Conservation (phyloP, 2,329 filamentous ascomycete genomes). For the Dothistroma septosporum region DNA sequence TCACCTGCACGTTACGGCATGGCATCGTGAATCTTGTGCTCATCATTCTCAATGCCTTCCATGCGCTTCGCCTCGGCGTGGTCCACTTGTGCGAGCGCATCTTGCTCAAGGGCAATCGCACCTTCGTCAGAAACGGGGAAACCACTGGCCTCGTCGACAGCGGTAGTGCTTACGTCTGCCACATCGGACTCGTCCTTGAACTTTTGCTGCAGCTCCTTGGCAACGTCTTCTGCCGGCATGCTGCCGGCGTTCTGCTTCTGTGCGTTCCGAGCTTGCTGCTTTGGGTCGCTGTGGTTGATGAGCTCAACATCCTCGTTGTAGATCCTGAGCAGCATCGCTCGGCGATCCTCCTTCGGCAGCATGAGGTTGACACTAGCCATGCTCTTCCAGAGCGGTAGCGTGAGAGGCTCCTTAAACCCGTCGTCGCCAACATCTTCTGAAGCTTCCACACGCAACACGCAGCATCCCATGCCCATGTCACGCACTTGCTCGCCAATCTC, state of each 20-base stretch:
- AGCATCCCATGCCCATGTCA: conserved; percentile 84
- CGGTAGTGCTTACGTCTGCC: conserved; percentile 11
- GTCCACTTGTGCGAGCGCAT: conserved; percentile 41
- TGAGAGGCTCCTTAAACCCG: conserved; percentile 70
- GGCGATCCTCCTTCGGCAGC: conserved; percentile 94
- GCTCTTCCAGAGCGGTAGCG: conserved; percentile 90
- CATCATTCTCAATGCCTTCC: conserved; percentile 37
- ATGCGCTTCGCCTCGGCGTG: conserved; percentile 38
- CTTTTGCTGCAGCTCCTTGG: conserved; percentile 15
- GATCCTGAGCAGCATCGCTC: conserved; percentile 81
- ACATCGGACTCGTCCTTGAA: conserved; percentile 13
- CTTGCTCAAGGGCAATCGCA: conserved; percentile 33
- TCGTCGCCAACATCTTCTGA: conserved; percentile 34
- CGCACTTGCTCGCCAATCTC: conserved; percentile 83
- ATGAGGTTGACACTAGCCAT: conserved; percentile 90
- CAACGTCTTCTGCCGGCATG: conserved; percentile 19
- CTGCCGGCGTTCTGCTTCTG: conserved; percentile 14
- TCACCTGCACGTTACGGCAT: conserved; percentile 44
- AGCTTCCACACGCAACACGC: conserved; percentile 68
- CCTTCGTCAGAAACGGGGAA: conserved; percentile 21
- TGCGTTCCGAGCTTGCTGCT: conserved; percentile 14
- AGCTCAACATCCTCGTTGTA: conserved; percentile 86
- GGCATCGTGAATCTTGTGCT: conserved; percentile 39
- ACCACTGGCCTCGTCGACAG: conserved; percentile 7
- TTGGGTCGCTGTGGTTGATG: conserved; percentile 57